Evolutionary conservation across 192 early-diverging fungal genomes (phyloP), one percentile per base, ranked within the genome.

Genomic region (Coemansia aciculifera): DNA sequence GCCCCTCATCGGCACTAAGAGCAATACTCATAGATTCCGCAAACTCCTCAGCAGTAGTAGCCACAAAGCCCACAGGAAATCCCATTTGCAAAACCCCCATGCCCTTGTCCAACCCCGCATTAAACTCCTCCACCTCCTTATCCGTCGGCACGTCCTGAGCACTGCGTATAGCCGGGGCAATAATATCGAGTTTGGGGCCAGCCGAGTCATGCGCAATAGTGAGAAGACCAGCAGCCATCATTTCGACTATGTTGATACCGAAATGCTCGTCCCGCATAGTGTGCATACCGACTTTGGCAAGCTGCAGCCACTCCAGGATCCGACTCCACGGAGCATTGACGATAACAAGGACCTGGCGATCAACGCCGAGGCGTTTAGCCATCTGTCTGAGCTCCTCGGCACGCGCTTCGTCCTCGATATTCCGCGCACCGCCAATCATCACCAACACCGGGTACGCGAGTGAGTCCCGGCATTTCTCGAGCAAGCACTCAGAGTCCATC

Each of bases 231-330:
- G 81, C 81, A 1, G 73, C 94, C 97, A 99, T 98, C 73, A 95
- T 98, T 74, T 99, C 98, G 2, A 99, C 93, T 49, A 98, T 87
- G 31, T 92, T 90, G 66, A 99, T 99, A 5, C 98, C 98, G 86
- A 99, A 99, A 72, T 99, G 98, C 75, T 99, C 98, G 70, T 99
- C 92, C 70, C 86, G 86, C 98, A 99, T 99, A 13, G 96, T 94
- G 73, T 98, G 96, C 13, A 99, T 49, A 5, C 96, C 98, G 56
- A 99, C 76, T 54, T 86, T 84, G 31, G 89, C 84, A 15, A 62
- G 67, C 19, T 81, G 67, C 3, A 98, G 74, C 82, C 90, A 88
- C 0, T 72, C 69, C 34, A 85, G 76, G 3, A 99, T 84, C 15
- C 84, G 83, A 27, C 74, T 60, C 79, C 91, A 97, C 1, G 90